Base-by-base conservation (phyloP, 805 yeast species). In the Ogataea pilisensis region DNA sequence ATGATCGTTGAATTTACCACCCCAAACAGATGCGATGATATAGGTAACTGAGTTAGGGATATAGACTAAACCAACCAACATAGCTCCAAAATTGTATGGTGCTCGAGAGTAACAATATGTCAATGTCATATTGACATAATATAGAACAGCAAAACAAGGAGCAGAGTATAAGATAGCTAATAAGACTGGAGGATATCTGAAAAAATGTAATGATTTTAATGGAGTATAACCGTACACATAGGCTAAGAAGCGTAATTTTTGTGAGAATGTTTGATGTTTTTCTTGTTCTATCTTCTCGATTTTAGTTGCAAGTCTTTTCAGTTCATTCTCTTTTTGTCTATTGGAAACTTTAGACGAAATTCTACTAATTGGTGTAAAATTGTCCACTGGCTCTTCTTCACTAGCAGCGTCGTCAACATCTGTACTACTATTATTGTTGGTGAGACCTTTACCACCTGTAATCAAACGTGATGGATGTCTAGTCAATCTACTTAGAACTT, bases 21-120 rank as follows among this genome's bases (percentile, higher is more conserved):
- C 95, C 45, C 75, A 68, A n/a, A 88, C 63, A 0, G 91, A 81
- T 0, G 95, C 91, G 35, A 82, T 50, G 28, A 87, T 62, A 55
- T 86, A 87, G 0, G 90, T 76, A 20, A 85, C 75, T 0, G 95
- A 85, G 59, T 87, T 87, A 28, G 96, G 95, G 26, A 87, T 78
- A 64, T 85, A 87, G 41, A 85, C 70, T 21, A 87, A 68, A 26
- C 96, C 96, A 36, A 82, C 73, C 41, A 80, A 69, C 36, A 85
- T 61, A 0, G 85, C 63, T 26, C 68, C 64, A 68, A 83, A 88
- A 53, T 78, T 76, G 60, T 87, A 87, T 3, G 96, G 96, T 0
- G 65, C 60, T 17, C 72, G 54, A 0, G 85, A 65, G 60, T 79
- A 87, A 38, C 70, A 71, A 52, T 75, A 73, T 35, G 90, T 72